A percentile compares a stretch with the other conserved stretches of the same genome.
Evolutionary conservation across 1,139 yeast genomes (phyloP).

Genomic region (Blastobotrys arbuscula): DNA sequence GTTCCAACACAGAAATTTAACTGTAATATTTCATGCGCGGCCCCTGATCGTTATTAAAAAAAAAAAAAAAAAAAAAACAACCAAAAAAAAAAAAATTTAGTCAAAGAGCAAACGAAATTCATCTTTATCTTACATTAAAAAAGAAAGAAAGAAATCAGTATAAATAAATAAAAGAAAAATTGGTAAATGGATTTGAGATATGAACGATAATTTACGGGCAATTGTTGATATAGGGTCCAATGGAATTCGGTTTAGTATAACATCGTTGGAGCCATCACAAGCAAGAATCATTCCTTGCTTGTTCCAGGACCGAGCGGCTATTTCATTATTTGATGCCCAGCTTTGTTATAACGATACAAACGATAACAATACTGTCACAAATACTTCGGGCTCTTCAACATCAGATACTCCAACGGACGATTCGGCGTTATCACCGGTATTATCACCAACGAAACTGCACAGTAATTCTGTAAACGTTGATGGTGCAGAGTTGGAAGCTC

Average conservation of each 20-base stretch:
- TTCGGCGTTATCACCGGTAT: not conserved
- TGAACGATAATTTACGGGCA: slow-evolving; percentile 20
- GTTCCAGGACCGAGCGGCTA: slow-evolving; percentile 61
- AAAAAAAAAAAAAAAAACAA: too few relatives aligned
- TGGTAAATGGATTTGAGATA: too few relatives aligned
- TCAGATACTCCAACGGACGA: slow-evolving; percentile 1
- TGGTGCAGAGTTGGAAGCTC: not conserved
- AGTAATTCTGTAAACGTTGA: not conserved
- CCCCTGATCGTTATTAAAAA: too few relatives aligned
- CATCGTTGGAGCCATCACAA: slow-evolving; percentile 57
- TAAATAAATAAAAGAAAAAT: too few relatives aligned
- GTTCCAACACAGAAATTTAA: too few relatives aligned
- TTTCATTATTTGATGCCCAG: slow-evolving; percentile 53
- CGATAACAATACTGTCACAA: not conserved
- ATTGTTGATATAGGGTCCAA: slow-evolving; percentile 67
- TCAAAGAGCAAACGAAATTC: too few relatives aligned
- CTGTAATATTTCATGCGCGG: too few relatives aligned
- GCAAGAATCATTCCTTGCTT: slow-evolving; percentile 68
- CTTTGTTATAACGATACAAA: slow-evolving; percentile 11
- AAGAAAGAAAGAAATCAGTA: too few relatives aligned
- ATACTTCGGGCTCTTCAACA: not conserved
- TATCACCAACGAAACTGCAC: not conserved
- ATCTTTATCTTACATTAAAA: too few relatives aligned
- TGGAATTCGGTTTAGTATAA: slow-evolving; percentile 61
- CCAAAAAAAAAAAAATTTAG: too few relatives aligned